Base-by-base conservation (phyloP, 768 basidiomycete species). In the Favolaschia claudopus region DNA sequence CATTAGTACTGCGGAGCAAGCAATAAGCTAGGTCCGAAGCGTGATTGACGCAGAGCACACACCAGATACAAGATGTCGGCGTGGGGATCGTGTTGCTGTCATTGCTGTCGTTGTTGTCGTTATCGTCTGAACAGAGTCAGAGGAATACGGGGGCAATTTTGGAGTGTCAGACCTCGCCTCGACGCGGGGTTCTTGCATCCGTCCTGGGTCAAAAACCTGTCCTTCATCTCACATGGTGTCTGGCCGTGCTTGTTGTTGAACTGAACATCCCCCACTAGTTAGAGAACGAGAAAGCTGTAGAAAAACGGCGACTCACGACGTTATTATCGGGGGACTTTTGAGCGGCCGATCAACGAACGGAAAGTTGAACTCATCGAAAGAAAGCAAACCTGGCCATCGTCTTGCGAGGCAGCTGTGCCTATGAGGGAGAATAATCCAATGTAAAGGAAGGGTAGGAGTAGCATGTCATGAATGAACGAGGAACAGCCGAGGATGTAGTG, bases 211-310 rank as follows among this genome's bases (percentile, higher is more conserved):
- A n/a, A n/a, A n/a, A 44, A 57, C 17, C 2, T 31, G 0, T 47
- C n/a, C 12, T 45, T 14, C 63, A 64, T 57, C 4, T 60, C 50
- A 36, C 63, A 64, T 14, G 63, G 63, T 15, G 49, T 37, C 38
- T 32, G 7, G 17, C 63, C 63, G 9, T 57, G 12, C 32, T 17
- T n/a, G 31, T 55, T 51, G 32, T 63, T 59, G 15, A 63, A 43
- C 62, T 63, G 33, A 34, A n/a, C n/a, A n/a, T n/a, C n/a, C n/a
- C n/a, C n/a, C 2, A 7, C 25, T 4, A 12, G 15, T 33, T 5
- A n/a, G n/a, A n/a, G n/a, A n/a, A n/a, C n/a, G n/a, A n/a, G n/a
- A n/a, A n/a, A n/a, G n/a, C n/a, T n/a, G n/a, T n/a, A n/a, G n/a
- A n/a, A n/a, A n/a, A n/a, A n/a, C n/a, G n/a, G n/a, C n/a, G n/a